These are phyloP conservation scores for Cutaneotrichosporon cutaneum DNA, from an alignment of 1,284 basidiomycete species.

Conservation along the genomic window DNA sequence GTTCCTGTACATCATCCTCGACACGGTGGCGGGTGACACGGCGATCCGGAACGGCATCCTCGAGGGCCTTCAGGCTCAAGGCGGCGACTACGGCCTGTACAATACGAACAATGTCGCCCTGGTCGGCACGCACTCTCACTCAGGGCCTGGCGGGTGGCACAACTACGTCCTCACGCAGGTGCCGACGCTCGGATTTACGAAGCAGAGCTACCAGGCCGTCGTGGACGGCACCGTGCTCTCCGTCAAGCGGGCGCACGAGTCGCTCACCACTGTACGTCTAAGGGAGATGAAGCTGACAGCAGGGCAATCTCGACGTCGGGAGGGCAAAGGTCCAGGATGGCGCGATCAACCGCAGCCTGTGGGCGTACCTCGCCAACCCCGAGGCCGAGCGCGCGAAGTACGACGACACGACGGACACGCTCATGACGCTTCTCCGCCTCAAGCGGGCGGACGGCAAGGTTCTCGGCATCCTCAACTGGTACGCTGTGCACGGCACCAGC, in stretches of 20 bases:
- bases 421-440: constrained; percentile 21
- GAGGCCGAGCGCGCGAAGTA: constrained; percentile 18
- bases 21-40: constrained; percentile 15
- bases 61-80: constrained; percentile 9
- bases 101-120: constrained; percentile 12
- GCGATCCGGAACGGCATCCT: constrained; percentile 18
- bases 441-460: constrained; percentile 13
- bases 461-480: constrained; percentile 20
- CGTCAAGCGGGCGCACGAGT: constrained; percentile 16
- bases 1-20: constrained; percentile 19
- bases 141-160: constrained; percentile 20
- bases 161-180: constrained; percentile 22
- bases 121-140: constrained; percentile 19
- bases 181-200: constrained; percentile 14
- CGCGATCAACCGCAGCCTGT: constrained; percentile 21
- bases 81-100: constrained; percentile 11
- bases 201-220: constrained; percentile 17
- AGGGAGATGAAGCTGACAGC: neutral
- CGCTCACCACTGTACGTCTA: constrained; percentile 6
- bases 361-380: constrained; percentile 21
- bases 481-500: constrained; percentile 20
- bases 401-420: constrained; percentile 12
- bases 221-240: constrained; percentile 13
- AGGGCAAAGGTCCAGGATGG: constrained; percentile 17
- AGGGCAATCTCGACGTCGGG: constrained; percentile 16